These are phyloP conservation scores for Apiotrichum brassicae DNA, from an alignment of 1,284 basidiomycete species.

Conservation along the genomic window DNA sequence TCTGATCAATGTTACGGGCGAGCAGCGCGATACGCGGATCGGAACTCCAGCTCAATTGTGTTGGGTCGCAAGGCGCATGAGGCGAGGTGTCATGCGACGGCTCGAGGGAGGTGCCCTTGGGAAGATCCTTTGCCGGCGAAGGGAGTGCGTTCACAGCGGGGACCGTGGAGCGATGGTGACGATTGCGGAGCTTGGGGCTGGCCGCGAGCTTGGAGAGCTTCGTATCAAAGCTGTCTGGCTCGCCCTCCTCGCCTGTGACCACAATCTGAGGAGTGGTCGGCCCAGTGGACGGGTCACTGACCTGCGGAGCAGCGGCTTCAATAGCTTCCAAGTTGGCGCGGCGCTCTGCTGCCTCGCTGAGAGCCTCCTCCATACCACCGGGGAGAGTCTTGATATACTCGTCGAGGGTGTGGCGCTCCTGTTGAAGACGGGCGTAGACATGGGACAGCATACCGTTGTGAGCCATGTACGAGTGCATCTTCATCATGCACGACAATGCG, in stretches of 20 bases:
- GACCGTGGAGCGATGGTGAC: conserved; percentile 1
- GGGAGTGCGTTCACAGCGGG: conserved; percentile 33
- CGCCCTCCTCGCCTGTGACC: background rate
- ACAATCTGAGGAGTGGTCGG: conserved; percentile 54
- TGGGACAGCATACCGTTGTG: conserved; percentile 78
- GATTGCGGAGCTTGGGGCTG: background rate
- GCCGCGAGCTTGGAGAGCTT: background rate
- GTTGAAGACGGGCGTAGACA: conserved; percentile 43
- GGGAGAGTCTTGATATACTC: conserved; percentile 29
- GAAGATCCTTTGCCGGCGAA: conserved; percentile 28
- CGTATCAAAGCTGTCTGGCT: background rate
- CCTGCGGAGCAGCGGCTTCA: conserved; percentile 28
- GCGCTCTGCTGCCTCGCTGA: conserved; percentile 32
- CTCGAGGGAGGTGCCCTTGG: conserved; percentile 43
- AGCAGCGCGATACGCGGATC: conserved; percentile 61
- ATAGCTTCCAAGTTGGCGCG: conserved; percentile 32
- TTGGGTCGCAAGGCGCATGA: conserved; percentile 41
- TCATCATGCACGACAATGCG: conserved; percentile 45
- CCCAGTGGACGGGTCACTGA: conserved; percentile 26
- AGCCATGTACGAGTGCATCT: conserved; percentile 83
- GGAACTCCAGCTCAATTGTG: conserved; percentile 68
- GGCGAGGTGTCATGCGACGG: conserved; percentile 34
- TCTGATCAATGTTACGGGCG: conserved; percentile 68
- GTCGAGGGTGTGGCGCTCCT: conserved; percentile 34
- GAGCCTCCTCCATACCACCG: conserved; percentile 33